Percentiles rank a stretch among this genome's conserved stretches.
Conservation (phyloP, 495 filamentous ascomycete species). For the Tuber calosporum region DNA sequence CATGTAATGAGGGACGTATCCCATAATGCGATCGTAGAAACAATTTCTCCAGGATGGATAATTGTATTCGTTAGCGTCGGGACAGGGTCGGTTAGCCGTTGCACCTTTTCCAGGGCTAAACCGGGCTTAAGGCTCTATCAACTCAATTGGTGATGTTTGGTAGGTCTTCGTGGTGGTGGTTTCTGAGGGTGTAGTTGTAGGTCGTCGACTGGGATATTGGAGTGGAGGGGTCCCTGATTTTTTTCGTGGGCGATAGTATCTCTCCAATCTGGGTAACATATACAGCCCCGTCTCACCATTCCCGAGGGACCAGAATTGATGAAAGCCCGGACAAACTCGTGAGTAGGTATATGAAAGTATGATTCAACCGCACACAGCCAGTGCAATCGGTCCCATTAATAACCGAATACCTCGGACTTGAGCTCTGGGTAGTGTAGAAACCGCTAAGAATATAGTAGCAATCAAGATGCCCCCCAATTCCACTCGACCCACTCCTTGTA, state of each 20-base stretch:
- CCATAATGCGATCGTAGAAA: conserved; percentile 54
- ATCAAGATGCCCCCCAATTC: conserved; percentile 52
- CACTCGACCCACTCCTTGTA: conserved; percentile 45
- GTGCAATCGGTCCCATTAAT: conserved; percentile 50
- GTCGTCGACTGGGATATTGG: conserved; percentile 55
- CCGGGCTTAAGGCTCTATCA: too few relatives aligned
- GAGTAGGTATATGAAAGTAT: conserved; percentile 51
- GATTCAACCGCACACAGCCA: conserved; percentile 48
- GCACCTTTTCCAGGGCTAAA: conserved; percentile 50
- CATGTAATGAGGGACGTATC: conserved; percentile 51
- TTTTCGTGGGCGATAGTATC: conserved; percentile 50
- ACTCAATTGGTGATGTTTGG: conserved; percentile 55
- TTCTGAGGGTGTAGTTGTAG: conserved; percentile 51
- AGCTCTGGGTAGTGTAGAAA: conserved; percentile 50
- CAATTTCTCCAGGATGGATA: conserved; percentile 49
- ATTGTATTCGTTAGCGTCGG: conserved; percentile 48
- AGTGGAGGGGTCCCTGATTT: conserved; percentile 48
- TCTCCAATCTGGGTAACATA: conserved; percentile 51
- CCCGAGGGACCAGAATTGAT: conserved; percentile 55
- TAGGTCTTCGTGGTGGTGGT: conserved; percentile 53
- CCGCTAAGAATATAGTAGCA: conserved; percentile 55
- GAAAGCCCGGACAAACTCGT: conserved; percentile 49
- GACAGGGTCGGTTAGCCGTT: conserved; percentile 45
- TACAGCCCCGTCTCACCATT: conserved; percentile 54
- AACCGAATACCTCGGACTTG: conserved; percentile 45